phyloP scores from a whole-genome alignment of 2,329 filamentous ascomycete species.

The Apiospora malaysiana region DNA sequence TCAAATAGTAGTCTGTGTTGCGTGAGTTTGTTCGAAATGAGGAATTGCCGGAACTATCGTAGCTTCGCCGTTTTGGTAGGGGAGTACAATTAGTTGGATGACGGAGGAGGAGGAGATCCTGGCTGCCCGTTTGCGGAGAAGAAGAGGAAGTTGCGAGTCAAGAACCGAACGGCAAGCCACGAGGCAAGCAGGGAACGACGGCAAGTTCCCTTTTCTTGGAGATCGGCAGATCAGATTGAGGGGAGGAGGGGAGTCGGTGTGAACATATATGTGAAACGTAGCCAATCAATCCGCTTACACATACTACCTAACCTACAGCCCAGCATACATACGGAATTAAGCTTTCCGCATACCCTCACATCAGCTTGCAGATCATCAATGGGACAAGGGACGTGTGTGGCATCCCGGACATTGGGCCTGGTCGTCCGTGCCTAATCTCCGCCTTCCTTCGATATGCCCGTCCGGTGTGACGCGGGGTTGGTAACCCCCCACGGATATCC shows the following conservation, averaged over 20 bases:
- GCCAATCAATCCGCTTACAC: constrained; percentile 11
- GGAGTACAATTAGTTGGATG: neutral
- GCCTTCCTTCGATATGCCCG: neutral
- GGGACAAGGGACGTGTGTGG: no score
- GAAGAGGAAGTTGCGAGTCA: neutral
- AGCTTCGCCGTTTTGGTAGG: neutral
- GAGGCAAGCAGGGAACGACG: neutral
- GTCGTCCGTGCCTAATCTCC: neutral
- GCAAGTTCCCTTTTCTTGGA: neutral
- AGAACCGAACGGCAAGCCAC: neutral
- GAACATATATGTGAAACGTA: neutral
- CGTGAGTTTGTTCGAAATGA: no score
- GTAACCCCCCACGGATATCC: constrained; percentile 1
- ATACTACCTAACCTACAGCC: no score
- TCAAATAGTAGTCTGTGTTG: no score
- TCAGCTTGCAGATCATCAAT: neutral
- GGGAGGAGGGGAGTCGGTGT: neutral
- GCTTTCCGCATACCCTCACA: neutral
- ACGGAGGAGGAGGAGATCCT: no score
- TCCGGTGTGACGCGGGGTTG: neutral
- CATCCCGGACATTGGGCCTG: neutral
- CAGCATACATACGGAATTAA: neutral
- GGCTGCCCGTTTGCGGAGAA: neutral
- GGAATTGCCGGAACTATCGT: neutral
- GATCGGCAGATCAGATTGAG: neutral